Base-by-base conservation (phyloP, 257 asterid genomes). In the Petrea volubilis region DNA sequence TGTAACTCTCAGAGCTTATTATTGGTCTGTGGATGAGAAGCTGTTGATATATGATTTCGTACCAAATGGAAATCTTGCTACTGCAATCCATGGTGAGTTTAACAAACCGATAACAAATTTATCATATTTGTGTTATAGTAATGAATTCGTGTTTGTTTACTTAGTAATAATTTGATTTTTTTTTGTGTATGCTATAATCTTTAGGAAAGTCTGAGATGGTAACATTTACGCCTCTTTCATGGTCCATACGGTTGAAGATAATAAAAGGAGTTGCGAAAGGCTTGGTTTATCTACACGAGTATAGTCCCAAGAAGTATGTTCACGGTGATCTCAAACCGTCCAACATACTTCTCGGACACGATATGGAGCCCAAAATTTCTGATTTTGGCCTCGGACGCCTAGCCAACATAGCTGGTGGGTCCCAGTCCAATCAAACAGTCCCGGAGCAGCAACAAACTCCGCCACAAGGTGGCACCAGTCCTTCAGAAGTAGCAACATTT, bases 1-100 rank as follows among this genome's bases (percentile, higher is more conserved):
- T 11, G 93, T 84, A 14, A 87, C 83, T 8, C 94, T 94, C 23
- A 72, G 93, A 64, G 98, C 98, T 50, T 94, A 91, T 79, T 94
- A 94, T 72, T 94, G 97, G 98, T 88, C 98, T 0, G 90, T 79
- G 34, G 96, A 94, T 36, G 98, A 94, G 79, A 94, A 91, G 86
- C 85, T 91, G 9, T 81, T 91, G 56, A 86, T 94, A 62, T 86
- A 86, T 52, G 96, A 93, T 59, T 87, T 78, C 81, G 52, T 89
- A 7, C 87, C 94, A 8, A 89, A 93, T 71, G 97, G 96, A 52
- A 91, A 86, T 84, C 97, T 93, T 58, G 53, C 87, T 10, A 57
- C 87, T 28, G 96, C 92, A 53, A 75, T 91, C 70, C 97, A 91
- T 31, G 96, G 98, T 93, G 67, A 29, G 84, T 74, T 64, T 68